Percentiles rank a stretch among this genome's conserved stretches.
Evolutionary conservation across 2,329 filamentous ascomycete genomes (phyloP).

Genomic region (Cladosporium sp.): DNA sequence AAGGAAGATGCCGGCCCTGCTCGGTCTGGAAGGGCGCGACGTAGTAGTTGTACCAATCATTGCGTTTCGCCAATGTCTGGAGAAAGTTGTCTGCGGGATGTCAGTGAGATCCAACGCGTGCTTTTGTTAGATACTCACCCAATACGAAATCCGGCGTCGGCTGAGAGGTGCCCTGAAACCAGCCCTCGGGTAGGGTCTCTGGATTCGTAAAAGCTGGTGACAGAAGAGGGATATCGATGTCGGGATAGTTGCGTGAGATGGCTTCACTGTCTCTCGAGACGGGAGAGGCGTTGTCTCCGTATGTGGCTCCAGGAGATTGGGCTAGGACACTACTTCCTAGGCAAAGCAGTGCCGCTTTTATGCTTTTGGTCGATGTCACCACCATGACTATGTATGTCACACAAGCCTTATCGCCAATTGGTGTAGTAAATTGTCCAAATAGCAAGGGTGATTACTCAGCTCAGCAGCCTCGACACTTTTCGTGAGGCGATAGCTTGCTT

Average conservation of each 20-base stretch:
- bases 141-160: constrained; percentile 29
- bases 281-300: constrained; percentile 5
- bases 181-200: constrained; percentile 27
- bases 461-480: neutral
- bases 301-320: constrained; percentile 2
- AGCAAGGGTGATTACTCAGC: neutral
- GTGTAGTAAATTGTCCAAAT: neutral
- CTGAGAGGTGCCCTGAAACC: constrained; percentile 30
- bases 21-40: constrained; percentile 18
- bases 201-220: constrained; percentile 31
- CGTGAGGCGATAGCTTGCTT: neutral
- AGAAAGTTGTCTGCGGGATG: constrained; percentile 18
- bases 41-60: constrained; percentile 18
- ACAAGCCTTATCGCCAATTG: no score
- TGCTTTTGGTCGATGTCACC: neutral
- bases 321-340: constrained; percentile 8
- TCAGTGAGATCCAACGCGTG: neutral
- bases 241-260: constrained; percentile 32
- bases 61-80: constrained; percentile 15
- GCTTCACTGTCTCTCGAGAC: constrained; percentile 1
- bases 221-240: constrained; percentile 29
- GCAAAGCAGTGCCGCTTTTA: constrained; percentile 6
- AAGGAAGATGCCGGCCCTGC: constrained; percentile 18
- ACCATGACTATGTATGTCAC: neutral
- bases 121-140: neutral